A percentile compares a stretch with the other conserved stretches of the same genome.
These are phyloP conservation scores for Jacaranda copaia DNA, from an alignment of 257 asterid genomes.

Conservation along the genomic window DNA sequence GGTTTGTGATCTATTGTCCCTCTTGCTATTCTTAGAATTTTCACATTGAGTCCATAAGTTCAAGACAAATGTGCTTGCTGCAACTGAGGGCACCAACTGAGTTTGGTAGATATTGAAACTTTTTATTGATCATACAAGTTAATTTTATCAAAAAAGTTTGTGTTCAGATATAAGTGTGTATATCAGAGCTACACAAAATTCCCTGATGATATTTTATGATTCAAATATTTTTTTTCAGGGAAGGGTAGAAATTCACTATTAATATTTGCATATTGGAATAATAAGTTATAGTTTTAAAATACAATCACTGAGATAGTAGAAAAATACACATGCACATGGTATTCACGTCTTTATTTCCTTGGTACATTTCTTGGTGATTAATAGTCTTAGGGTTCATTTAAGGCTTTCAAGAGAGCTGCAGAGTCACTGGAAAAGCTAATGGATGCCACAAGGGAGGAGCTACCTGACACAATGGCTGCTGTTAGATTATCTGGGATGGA, in stretches of 20 bases:
- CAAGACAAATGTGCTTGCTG: conserved; percentile 12
- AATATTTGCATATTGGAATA: conserved; percentile 22
- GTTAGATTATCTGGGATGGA: conserved; percentile 97
- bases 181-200: conserved; percentile 14
- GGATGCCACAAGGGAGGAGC: conserved; percentile 88
- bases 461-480: conserved; percentile 96
- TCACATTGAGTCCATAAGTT: neutral
- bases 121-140: conserved; percentile 4
- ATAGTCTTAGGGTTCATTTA: conserved; percentile 28
- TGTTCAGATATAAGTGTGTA: neutral
- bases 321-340: neutral
- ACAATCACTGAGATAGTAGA: no score
- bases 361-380: conserved; percentile 25
- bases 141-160: neutral
- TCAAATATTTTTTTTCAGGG: neutral
- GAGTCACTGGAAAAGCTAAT: conserved; percentile 80
- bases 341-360: conserved; percentile 18
- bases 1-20: conserved; percentile 52
- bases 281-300: neutral
- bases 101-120: neutral
- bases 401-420: conserved; percentile 93
- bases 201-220: neutral
- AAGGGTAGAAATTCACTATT: conserved; percentile 13
- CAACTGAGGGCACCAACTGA: neutral
- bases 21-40: conserved; percentile 15